phyloP scores from a whole-genome alignment of 352 stramenopile genomes.

The Phytophthora citrophthora region DNA sequence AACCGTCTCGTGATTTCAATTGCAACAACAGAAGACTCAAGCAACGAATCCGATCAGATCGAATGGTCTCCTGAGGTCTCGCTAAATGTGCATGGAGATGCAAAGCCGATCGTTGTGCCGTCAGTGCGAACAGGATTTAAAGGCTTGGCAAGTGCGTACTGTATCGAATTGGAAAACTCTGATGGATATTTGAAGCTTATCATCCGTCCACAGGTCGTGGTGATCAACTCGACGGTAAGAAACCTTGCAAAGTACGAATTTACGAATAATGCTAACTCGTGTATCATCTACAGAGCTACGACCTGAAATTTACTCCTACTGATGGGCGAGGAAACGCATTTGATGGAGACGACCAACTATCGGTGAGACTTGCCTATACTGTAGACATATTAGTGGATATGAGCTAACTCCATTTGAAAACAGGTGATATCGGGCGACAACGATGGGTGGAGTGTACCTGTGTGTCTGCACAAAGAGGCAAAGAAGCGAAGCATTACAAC shows the following conservation, averaged over 20 bases:
- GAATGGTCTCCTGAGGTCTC: constrained; percentile 41
- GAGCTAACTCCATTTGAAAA: constrained; percentile 10
- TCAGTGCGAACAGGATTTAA: constrained; percentile 3
- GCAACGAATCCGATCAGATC: neutral
- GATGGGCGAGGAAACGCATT: constrained; percentile 29
- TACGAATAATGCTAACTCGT: constrained; percentile 10
- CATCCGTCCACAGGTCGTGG: constrained; percentile 57
- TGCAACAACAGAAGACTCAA: constrained; percentile 10
- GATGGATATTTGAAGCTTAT: constrained; percentile 39
- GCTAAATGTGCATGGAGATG: constrained; percentile 40
- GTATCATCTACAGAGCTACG: constrained; percentile 18
- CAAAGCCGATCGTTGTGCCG: constrained; percentile 39
- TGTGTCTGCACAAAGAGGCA: constrained; percentile 51
- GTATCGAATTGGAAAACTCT: constrained; percentile 43
- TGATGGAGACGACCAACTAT: constrained; percentile 11
- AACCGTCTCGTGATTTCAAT: constrained; percentile 40
- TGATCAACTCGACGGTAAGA: constrained; percentile 68
- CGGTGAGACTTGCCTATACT: constrained; percentile 19
- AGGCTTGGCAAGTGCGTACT: constrained; percentile 36
- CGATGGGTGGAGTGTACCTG: constrained; percentile 47
- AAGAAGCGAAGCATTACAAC: constrained; percentile 58
- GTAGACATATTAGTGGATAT: neutral
- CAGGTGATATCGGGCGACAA: constrained; percentile 40
- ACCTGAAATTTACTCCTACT: constrained; percentile 34
- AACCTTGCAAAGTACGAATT: neutral